These are phyloP conservation scores for Aspergillaceae sp. DNA, from an alignment of 2,329 filamentous ascomycete species.

Conservation along the genomic window DNA sequence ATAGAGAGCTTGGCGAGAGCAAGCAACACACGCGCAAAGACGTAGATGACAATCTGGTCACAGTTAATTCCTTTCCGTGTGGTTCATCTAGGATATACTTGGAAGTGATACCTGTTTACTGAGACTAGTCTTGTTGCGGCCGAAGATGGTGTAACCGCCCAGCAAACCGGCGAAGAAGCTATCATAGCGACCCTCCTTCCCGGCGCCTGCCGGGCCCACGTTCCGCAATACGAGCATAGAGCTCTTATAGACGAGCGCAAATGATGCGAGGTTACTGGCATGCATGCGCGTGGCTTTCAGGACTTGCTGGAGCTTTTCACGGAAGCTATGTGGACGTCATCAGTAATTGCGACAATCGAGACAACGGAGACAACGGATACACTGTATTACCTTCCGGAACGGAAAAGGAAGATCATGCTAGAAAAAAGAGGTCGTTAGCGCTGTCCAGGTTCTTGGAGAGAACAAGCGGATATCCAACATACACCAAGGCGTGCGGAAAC, in stretches of 20 bases:
- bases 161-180: slow-evolving; percentile 77
- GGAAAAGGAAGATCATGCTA: slow-evolving; percentile 95
- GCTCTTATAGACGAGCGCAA: slow-evolving; percentile 83
- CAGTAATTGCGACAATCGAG: slow-evolving; percentile 4
- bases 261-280: slow-evolving; percentile 82
- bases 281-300: slow-evolving; percentile 82
- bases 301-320: slow-evolving; percentile 68
- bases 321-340: slow-evolving; percentile 41
- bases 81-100: neutral
- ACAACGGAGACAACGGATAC: slow-evolving; percentile 19
- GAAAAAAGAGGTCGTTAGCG: slow-evolving; percentile 8
- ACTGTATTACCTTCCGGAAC: slow-evolving; percentile 64
- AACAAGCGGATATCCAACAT: slow-evolving; percentile 16
- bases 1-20: slow-evolving; percentile 76
- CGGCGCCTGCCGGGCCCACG: slow-evolving; percentile 34
- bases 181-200: slow-evolving; percentile 64
- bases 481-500: slow-evolving; percentile 93
- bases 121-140: slow-evolving; percentile 67
- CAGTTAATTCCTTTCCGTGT: neutral
- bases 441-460: no score
- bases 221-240: slow-evolving; percentile 67
- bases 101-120: slow-evolving; percentile 56
- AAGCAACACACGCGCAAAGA: slow-evolving; percentile 84
- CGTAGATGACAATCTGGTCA: slow-evolving; percentile 86
- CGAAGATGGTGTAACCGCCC: slow-evolving; percentile 91